Conservation (phyloP, 768 basidiomycete genomes). For the Hericium rajendrae region DNA sequence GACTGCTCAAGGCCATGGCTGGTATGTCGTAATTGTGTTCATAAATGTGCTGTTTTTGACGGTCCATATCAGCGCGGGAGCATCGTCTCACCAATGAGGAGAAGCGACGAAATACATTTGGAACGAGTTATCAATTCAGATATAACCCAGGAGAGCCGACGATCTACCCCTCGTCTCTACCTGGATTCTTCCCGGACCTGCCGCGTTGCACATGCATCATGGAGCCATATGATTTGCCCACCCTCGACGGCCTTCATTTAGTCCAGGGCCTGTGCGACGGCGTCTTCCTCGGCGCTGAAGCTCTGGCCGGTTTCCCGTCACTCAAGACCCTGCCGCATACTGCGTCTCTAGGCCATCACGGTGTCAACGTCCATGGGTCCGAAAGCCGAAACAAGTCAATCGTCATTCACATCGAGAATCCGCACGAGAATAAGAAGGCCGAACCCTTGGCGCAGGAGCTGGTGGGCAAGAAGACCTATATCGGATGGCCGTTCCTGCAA, state of each 20-base stretch:
- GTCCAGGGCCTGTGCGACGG: conserved; percentile 84
- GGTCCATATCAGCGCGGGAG: conserved; percentile 49
- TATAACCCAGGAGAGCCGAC: conserved; percentile 57
- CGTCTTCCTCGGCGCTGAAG: conserved; percentile 73
- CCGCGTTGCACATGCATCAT: conserved; percentile 69
- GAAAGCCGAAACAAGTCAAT: conserved; percentile 92
- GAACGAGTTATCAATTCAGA: conserved; percentile 71
- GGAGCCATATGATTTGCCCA: conserved; percentile 84
- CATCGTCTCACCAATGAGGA: conserved; percentile 73
- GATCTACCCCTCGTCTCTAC: conserved; percentile 82
- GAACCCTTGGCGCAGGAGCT: conserved; percentile 67
- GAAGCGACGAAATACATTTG: conserved; percentile 61
- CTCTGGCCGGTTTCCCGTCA: conserved; percentile 94
- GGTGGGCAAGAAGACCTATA: conserved; percentile 69
- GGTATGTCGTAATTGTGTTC: conserved; percentile 33
- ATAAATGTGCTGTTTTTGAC: conserved; percentile 3
- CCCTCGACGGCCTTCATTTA: conserved; percentile 75
- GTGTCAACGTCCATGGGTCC: conserved; percentile 86
- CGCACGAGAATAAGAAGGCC: conserved; percentile 53
- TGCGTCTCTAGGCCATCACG: conserved; percentile 70
- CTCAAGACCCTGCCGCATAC: conserved; percentile 80
- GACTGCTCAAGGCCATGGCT: conserved; percentile 76
- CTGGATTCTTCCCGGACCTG: conserved; percentile 90
- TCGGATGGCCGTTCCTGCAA: conserved; percentile 91
- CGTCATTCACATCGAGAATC: conserved; percentile 76